Evolutionary conservation across 305 asterid species (phyloP).

Genomic region (Fraxinus angustifolia): DNA sequence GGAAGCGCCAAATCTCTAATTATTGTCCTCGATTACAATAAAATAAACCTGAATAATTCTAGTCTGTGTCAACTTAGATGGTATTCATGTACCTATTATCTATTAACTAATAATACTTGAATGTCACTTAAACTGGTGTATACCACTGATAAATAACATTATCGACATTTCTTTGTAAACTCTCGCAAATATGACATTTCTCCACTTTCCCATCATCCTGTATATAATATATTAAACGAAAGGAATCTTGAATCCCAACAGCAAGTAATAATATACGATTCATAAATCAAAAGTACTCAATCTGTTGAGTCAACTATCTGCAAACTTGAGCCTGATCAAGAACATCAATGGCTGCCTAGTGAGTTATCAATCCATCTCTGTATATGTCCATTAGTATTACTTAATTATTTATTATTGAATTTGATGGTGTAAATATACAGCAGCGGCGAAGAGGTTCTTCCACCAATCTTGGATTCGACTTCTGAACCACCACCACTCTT

Average conservation of each 20-base stretch:
- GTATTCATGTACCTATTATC: not conserved
- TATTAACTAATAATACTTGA: not conserved
- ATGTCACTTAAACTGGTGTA: not conserved
- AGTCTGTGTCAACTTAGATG: not conserved
- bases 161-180: not conserved
- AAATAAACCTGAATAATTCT: not conserved
- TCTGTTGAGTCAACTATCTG: not conserved
- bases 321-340: conserved; percentile 5
- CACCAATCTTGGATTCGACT: conserved; percentile 43
- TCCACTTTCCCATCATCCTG: not conserved
- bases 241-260: not conserved
- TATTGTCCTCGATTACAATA: not conserved
- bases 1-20: not conserved
- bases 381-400: not conserved
- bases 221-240: not conserved
- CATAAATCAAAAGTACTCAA: not conserved
- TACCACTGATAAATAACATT: not conserved
- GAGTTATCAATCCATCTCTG: conserved; percentile 3
- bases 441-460: conserved; percentile 35
- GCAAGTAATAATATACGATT: not conserved
- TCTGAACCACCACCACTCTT: conserved; percentile 48
- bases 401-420: not conserved
- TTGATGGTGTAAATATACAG: conserved; percentile 11
- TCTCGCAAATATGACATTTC: not conserved
- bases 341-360: conserved; percentile 28